Base-by-base conservation (phyloP, 805 yeast species). In the Candida railenensis region DNA sequence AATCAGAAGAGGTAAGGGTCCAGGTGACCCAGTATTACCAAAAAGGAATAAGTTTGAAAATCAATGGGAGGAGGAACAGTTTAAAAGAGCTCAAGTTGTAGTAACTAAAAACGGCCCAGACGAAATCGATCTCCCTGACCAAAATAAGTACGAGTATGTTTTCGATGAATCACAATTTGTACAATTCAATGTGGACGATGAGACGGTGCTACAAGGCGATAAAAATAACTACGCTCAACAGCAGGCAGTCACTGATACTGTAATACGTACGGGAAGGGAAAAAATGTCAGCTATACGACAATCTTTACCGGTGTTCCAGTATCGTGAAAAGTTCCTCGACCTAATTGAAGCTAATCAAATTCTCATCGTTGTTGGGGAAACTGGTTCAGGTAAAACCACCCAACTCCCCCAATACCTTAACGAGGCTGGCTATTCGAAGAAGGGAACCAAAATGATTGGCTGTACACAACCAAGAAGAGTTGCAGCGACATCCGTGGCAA, bases 391-490 rank as follows among this genome's bases (percentile, higher is more conserved):
- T 57, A 91, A 91, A 58, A 91, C 97, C 0, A 91, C 97, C 0
- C 97, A 91, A 62, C 62, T 91, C 8, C 97, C 97, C 0, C 97
- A 91, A 57, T 91, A 83, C 58, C 67, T 91, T 11, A 79, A 81
- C 48, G 96, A 90, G 56, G 91, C 86, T 19, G 96, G 96, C 0
- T 89, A 83, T 55, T 76, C 90, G 1, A 36, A 16, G 39, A 56
- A 71, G 33, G 78, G 80, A n/a, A 49, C 45, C 5, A 46, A 59
- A 51, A 81, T 71, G 50, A 75, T 91, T 3, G 96, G 90, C 1
- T 89, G 96, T 56, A 91, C 97, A 0, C 97, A 91, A 63, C 98
- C 98, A 0, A 78, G 98, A 57, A 75, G 98, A 58, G 97, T 92
- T 7, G 98, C 98, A 0, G 98, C 98, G 0, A 86, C 82, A 44